Percentiles rank a stretch among this genome's conserved stretches.
Conservation (phyloP, 352 stramenopile genomes). For the Globisporangium carolinianum region DNA sequence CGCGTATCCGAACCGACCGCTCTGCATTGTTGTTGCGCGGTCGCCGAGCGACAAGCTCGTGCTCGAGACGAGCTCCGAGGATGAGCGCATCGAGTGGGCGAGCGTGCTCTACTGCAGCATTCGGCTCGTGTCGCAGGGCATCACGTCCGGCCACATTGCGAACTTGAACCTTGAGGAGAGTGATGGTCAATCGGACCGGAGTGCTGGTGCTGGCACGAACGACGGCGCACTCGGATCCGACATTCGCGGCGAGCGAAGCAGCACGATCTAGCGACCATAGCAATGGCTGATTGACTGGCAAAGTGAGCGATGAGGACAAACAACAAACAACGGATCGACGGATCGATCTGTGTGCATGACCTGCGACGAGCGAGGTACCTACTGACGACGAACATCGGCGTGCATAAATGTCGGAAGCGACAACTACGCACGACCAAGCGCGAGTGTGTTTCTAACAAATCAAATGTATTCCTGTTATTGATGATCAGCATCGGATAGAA, state of each 20-base stretch:
- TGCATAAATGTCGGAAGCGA: too few species aligned
- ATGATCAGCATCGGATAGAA: too few species aligned
- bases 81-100: slow-evolving; percentile 84
- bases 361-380: too few species aligned
- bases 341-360: too few species aligned
- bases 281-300: not conserved
- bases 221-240: not conserved
- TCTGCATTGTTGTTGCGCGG: slow-evolving; percentile 78
- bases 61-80: slow-evolving; percentile 50
- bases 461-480: too few species aligned
- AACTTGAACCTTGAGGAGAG: slow-evolving; percentile 50
- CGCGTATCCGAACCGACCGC: slow-evolving; percentile 56
- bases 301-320: not conserved
- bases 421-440: too few species aligned
- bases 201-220: too few species aligned
- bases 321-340: not conserved
- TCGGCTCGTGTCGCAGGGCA: slow-evolving; percentile 79
- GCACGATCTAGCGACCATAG: not conserved
- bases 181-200: too few species aligned
- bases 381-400: too few species aligned
- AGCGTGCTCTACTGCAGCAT: slow-evolving; percentile 86
- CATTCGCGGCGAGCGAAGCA: slow-evolving; percentile 1
- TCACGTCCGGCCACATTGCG: slow-evolving; percentile 77
- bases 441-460: too few species aligned
- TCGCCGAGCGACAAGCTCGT: slow-evolving; percentile 84